Evolutionary conservation across 768 basidiomycete genomes (phyloP).

Genomic region (Paxillus involutus): DNA sequence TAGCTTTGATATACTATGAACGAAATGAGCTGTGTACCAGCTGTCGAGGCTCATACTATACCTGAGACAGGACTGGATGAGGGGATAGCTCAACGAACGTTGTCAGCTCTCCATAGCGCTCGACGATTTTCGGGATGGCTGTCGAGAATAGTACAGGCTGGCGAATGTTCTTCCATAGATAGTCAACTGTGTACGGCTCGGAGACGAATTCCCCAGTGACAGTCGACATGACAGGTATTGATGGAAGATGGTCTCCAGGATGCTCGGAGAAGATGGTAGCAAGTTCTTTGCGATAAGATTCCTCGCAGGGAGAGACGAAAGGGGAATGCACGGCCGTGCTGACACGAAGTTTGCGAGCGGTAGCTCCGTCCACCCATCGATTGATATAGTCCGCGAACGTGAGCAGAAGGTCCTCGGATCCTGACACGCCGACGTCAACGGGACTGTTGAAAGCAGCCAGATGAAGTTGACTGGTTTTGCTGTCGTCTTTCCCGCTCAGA

Average conservation of each 20-base stretch:
- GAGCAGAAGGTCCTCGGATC: conserved; percentile 24
- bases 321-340: conserved; percentile 38
- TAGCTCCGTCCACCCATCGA: conserved; percentile 18
- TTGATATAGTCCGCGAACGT: neutral
- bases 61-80: conserved; percentile 35
- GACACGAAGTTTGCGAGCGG: conserved; percentile 38
- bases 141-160: conserved; percentile 38
- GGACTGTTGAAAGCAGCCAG: conserved; percentile 43
- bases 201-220: conserved; percentile 25
- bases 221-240: conserved; percentile 37
- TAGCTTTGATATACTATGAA: conserved; percentile 28
- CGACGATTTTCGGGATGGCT: neutral
- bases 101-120: conserved; percentile 2
- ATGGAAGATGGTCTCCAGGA: conserved; percentile 25
- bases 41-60: neutral
- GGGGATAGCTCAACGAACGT: conserved; percentile 39
- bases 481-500: conserved; percentile 3
- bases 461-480: conserved; percentile 21
- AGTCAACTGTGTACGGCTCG: conserved; percentile 31
- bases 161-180: conserved; percentile 42
- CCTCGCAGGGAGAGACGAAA: conserved; percentile 37
- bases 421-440: conserved; percentile 38
- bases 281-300: conserved; percentile 27
- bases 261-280: conserved; percentile 31
- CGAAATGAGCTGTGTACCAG: no score